Percentiles rank a stretch among this genome's conserved stretches.
Conservation (phyloP, 2,329 filamentous ascomycete genomes). For the Phyllosticta citriasiana region DNA sequence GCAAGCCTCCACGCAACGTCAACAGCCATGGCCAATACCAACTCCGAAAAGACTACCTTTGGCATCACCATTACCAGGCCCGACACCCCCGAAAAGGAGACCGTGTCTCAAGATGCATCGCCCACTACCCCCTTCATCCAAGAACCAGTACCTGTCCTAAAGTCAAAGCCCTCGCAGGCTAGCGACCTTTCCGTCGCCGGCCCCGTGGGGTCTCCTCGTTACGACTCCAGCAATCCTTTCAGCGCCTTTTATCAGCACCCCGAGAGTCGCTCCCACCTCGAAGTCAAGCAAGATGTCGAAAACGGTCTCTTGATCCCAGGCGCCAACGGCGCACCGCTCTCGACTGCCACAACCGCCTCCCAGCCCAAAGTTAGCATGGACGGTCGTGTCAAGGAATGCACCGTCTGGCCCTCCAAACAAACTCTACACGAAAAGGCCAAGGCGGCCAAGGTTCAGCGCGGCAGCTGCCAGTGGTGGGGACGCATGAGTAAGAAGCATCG, state of each 20-base stretch:
- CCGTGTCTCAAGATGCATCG: not conserved
- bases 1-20: not conserved
- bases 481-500: conserved; percentile 34
- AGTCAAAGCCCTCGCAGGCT: conserved; percentile 4
- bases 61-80: conserved; percentile 10
- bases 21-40: conserved; percentile 1
- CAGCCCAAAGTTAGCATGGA: conserved; percentile 32
- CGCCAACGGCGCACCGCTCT: conserved; percentile 25
- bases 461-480: conserved; percentile 31
- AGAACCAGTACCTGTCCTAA: not conserved
- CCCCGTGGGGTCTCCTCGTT: conserved; percentile 1
- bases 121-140: not conserved
- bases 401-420: conserved; percentile 42
- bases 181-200: not conserved
- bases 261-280: conserved; percentile 16
- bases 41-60: conserved; percentile 10
- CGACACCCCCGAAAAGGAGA: not conserved
- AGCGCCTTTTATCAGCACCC: conserved; percentile 40
- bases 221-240: conserved; percentile 31
- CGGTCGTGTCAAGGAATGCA: conserved; percentile 37
- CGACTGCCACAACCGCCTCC: conserved; percentile 29
- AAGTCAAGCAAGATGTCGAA: conserved; percentile 15
- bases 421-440: conserved; percentile 35
- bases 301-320: conserved; percentile 30
- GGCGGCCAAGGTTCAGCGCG: conserved; percentile 26